Conservation (phyloP, 257 asterid species). For the Ballota nigra region DNA sequence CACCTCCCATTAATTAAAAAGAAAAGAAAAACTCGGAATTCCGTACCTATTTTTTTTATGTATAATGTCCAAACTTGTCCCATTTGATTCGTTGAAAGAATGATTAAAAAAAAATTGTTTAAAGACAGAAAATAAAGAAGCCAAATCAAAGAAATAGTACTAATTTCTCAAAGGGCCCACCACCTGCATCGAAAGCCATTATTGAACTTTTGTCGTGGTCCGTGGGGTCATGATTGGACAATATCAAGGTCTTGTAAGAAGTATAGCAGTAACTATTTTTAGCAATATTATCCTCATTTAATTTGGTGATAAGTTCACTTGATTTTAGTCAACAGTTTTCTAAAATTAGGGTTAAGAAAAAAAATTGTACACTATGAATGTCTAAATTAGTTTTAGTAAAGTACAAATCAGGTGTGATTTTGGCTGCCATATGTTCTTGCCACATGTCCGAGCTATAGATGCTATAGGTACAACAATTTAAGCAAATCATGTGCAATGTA, state of each 20-base stretch:
- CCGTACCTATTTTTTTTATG: no score
- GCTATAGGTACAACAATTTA: background rate
- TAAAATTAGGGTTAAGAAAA: slow-evolving; percentile 16
- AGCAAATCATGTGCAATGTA: background rate
- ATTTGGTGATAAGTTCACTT: slow-evolving; percentile 19
- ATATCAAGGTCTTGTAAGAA: background rate
- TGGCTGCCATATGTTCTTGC: background rate
- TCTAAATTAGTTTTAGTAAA: slow-evolving; percentile 22
- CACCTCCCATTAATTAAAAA: no score
- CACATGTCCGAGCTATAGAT: slow-evolving; percentile 6
- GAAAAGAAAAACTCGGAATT: no score
- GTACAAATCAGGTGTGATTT: background rate
- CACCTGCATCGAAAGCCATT: slow-evolving; percentile 25
- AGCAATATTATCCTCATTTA: slow-evolving; percentile 20
- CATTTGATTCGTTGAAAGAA: background rate
- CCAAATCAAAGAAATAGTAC: slow-evolving; percentile 19
- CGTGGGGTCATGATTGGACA: slow-evolving; percentile 25
- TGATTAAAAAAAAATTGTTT: no score
- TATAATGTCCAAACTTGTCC: background rate
- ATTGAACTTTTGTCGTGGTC: slow-evolving; percentile 21
- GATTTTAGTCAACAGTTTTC: slow-evolving; percentile 22
- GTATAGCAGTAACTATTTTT: background rate
- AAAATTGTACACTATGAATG: slow-evolving; percentile 8
- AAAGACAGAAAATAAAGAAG: background rate
- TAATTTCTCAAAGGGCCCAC: slow-evolving; percentile 18